Percentiles rank a stretch among this genome's conserved stretches.
These are phyloP conservation scores for Hypocreales sp. DNA, from an alignment of 2,329 filamentous ascomycete species.

Conservation along the genomic window DNA sequence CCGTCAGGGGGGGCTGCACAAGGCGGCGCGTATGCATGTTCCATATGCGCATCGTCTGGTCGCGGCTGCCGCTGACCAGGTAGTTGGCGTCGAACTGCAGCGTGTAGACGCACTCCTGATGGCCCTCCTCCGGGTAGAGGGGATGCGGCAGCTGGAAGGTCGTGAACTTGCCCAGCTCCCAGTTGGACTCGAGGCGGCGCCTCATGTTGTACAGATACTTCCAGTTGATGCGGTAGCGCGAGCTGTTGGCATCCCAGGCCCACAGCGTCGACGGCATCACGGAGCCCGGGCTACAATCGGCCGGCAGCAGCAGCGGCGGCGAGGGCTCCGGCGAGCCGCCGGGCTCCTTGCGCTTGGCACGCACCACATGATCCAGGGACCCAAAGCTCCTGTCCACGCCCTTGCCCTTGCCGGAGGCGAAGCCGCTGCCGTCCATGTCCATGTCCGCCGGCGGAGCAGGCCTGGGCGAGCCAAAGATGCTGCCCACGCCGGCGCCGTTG, in stretches of 20 bases:
- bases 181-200: constrained; percentile 73
- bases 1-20: constrained; percentile 54
- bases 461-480: constrained; percentile 18
- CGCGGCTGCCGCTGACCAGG: constrained; percentile 85
- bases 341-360: constrained; percentile 21
- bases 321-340: constrained; percentile 16
- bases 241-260: constrained; percentile 31
- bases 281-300: constrained; percentile 11
- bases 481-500: constrained; percentile 9
- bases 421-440: constrained; percentile 12
- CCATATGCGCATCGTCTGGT: constrained; percentile 81
- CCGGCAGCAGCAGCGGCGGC: constrained; percentile 12
- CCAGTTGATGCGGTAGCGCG: constrained; percentile 64
- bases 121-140: constrained; percentile 62
- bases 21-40: constrained; percentile 68
- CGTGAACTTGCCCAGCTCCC: constrained; percentile 65
- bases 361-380: constrained; percentile 10
- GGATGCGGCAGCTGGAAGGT: constrained; percentile 90
- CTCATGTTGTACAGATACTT: constrained; percentile 85
- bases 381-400: constrained; percentile 13
- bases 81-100: constrained; percentile 78
- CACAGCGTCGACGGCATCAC: constrained; percentile 31
- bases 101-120: constrained; percentile 87
- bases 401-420: constrained; percentile 11
- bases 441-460: constrained; percentile 16